Base-by-base conservation (phyloP, 106 monocot species). In the Alisma plantagoaquatica region DNA sequence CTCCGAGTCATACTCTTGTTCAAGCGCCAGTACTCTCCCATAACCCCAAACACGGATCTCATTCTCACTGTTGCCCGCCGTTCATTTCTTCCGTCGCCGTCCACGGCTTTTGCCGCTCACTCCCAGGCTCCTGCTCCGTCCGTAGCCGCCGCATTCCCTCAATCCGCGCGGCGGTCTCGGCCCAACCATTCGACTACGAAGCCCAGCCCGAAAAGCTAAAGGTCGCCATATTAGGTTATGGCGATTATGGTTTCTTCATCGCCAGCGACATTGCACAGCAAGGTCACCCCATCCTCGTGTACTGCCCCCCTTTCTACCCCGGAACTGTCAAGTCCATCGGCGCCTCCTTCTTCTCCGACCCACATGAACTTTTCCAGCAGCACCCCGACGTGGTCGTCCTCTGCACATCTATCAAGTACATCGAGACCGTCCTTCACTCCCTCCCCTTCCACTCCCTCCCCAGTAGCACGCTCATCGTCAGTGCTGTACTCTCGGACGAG, bases 191-290 rank as follows among this genome's bases (percentile, higher is more conserved):
- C 73, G 76, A 82, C 54, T 33, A 28, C 10, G n/a, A n/a, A n/a
- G n/a, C n/a, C n/a, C n/a, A n/a, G n/a, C n/a, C n/a, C n/a, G n/a
- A n/a, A n/a, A 26, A 48, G 2, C 76, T 82, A 43, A 82, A 82
- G 66, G 69, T 82, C 73, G 82, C 82, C 41, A 66, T 82, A 26
- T 41, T 82, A 16, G 77, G 82, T 7, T 82, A 77, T 66, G 77
- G 82, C 51, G 77, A 82, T 31, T 82, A 73, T 59, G 74, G 83
- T 18, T 67, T 75, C 64, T 81, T 81, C 68, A 63, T 81, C 31
- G 67, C 75, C 53, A 48, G 49, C 4, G 66, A 66, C 33, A 48
- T 83, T 38, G 25, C 65, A 53, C 9, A 19, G 27, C 83, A 77
- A 43, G 77, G 83, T 27, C 83, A 77, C 74, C 33, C 55, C 53